Base-by-base conservation (phyloP, 1,284 basidiomycete genomes). In the Sanguinoderma infundibulare region DNA sequence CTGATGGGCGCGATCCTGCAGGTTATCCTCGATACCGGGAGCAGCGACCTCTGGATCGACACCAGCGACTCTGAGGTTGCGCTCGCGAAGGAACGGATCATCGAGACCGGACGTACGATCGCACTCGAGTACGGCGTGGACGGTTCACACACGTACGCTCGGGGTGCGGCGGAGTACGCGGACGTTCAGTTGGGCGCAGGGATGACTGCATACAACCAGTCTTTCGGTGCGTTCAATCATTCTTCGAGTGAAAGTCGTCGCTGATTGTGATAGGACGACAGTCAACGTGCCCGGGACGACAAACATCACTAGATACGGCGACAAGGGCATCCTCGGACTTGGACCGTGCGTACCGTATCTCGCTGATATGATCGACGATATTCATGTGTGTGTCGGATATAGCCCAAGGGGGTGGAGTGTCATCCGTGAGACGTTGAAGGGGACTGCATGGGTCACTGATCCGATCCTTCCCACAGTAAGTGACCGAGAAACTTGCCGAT, bases 11-110 rank as follows among this genome's bases (percentile, higher is more conserved):
- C 36, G 46, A 3, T 32, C 35, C 15, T 9, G 4, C 17, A 62
- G 61, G 47, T 59, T 7, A 53, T 62, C 1, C 14, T 59, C 38
- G 61, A 62, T 38, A 59, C 61, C 2, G 61, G 61, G 3, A 62
- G 61, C 49, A 47, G 38, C 53, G 61, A 62, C 22, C 57, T 62
- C 5, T 62, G 61, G 61, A 35, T 62, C 28, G 61, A 59, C 57
- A 59, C 56, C 17, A 59, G 53, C 34, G 20, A 17, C 3, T 42
- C 49, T 17, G 22, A 50, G 15, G 30, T 32, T n/a, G 38, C 39
- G 8, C 32, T 55, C 7, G 24, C 32, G 9, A 44, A 46, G 12
- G 34, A 24, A 10, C 24, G 35, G 15, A 40, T 39, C 15, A 30
- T 38, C 8, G 49, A 59, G 20, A 59, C 61, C 0, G 57, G 50